Conservation (phyloP, 768 basidiomycete genomes). For the Termitomyces heimii region DNA sequence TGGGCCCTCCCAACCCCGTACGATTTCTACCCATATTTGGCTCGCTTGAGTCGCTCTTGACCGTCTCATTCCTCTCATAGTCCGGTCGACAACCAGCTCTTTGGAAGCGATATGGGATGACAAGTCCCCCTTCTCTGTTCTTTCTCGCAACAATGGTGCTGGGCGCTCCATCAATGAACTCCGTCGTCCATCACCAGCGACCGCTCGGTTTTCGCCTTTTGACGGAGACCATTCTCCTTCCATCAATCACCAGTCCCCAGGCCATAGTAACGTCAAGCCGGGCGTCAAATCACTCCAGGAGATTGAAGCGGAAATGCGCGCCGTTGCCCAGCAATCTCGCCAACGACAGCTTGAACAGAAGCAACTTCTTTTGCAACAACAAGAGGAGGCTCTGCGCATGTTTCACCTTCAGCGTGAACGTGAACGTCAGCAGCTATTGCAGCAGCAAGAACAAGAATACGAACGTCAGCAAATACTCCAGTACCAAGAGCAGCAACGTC, state of each 20-base stretch:
- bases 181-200: conserved; percentile 24
- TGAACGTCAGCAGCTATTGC: conserved; percentile 21
- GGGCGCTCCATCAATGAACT: conserved; percentile 34
- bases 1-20: conserved; percentile 21
- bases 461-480: conserved; percentile 40
- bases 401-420: conserved; percentile 29
- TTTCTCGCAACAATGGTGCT: conserved; percentile 49
- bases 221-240: conserved; percentile 16
- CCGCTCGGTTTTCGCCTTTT: conserved; percentile 35
- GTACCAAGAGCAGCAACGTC: conserved; percentile 45
- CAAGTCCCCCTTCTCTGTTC: conserved; percentile 67
- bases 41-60: conserved; percentile 2
- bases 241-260: conserved; percentile 24
- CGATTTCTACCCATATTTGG: conserved; percentile 10
- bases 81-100: conserved; percentile 37
- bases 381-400: conserved; percentile 27
- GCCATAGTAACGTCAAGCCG: conserved; percentile 26
- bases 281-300: conserved; percentile 68
- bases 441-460: conserved; percentile 21
- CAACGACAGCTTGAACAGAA: conserved; percentile 19
- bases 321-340: conserved; percentile 42
- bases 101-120: conserved; percentile 81
- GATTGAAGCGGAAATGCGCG: conserved; percentile 81
- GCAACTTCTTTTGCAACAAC: conserved; percentile 38
- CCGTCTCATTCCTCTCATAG: conserved; percentile 18